Base-by-base conservation (phyloP, 2,329 filamentous ascomycete genomes). In the Ophiostoma populinum region DNA sequence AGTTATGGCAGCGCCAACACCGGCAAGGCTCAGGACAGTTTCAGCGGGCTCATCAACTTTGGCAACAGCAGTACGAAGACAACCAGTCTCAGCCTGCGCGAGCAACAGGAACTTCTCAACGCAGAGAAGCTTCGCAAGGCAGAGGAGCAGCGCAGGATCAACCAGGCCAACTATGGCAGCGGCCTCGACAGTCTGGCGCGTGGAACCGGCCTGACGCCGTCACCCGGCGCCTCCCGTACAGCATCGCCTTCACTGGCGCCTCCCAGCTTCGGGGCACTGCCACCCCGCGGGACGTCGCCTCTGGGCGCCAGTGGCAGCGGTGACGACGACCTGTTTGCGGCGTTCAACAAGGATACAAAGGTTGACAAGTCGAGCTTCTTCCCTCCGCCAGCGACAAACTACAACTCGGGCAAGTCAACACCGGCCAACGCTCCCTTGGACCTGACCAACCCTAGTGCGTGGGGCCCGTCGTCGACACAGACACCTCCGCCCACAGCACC, bases 91-190 rank as follows among this genome's bases (percentile, higher is more conserved):
- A 78, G 72, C 41, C 57, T 93, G 44, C 70, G 80, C 44, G 81
- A 92, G 54, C 76, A 83, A 47, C 80, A 82, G 54, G 68, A 72
- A 42, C 70, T 69, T 40, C 54, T 78, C 24, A 66, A 73, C 43
- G 67, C 63, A 4, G 71, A 77, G 54, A 81, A 72, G 55, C 62
- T 67, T 22, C 70, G 62, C 51, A 80, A 87, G 51, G 80, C 85
- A 41, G 77, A 76, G 39, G 77, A 86, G 51, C 70, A 71, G 49
- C 70, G 67, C 47, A 76, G 67, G 47, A 70, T 75, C 51, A 69
- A 75, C 47, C 81, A 90, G 44, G 66, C 70, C 20, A 75, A 87
- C 41, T 94, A 83, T 54, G 83, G 81, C 3, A 72, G 75, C 47
- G 67, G 69, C 9, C 71, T 79, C 74, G 80, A 90, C 49, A 70